A percentile compares a stretch with the other conserved stretches of the same genome.
Evolutionary conservation across 208 protist species (phyloP).

Genomic region (Crithidia thermophila): DNA sequence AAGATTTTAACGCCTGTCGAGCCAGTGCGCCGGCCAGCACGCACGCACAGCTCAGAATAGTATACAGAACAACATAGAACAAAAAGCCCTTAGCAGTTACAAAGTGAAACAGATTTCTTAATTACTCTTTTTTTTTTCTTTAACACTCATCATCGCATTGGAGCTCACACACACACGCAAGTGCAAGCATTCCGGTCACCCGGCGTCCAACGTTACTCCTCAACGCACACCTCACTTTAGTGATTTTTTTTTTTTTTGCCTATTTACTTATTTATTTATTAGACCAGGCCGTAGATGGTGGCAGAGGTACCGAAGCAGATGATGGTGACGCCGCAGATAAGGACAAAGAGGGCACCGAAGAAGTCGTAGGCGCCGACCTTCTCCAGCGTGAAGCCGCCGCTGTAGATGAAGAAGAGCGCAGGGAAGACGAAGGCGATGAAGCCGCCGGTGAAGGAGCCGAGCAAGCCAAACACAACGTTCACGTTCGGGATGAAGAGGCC

Average conservation of each 20-base stretch:
- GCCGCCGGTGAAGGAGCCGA: constrained; percentile 60
- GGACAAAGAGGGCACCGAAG: constrained; percentile 39
- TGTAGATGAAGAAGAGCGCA: constrained; percentile 73
- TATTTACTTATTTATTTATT: constrained; percentile 3
- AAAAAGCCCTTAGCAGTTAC: too few species aligned
- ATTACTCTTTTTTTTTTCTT: too few species aligned
- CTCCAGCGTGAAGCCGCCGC: constrained; percentile 40
- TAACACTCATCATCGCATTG: too few species aligned
- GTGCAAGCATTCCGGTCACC: not conserved
- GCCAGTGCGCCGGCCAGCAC: too few species aligned
- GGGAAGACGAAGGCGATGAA: constrained; percentile 84
- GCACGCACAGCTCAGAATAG: too few species aligned
- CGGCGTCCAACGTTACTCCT: not conserved
- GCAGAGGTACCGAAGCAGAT: constrained; percentile 66
- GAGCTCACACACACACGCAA: not conserved
- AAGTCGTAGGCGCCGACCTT: constrained; percentile 48
- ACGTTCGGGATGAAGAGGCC: constrained; percentile 80
- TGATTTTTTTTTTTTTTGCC: not conserved
- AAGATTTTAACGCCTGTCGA: too few species aligned
- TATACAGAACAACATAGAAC: too few species aligned
- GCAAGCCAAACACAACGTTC: constrained; percentile 70
- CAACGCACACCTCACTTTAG: not conserved
- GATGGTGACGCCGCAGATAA: constrained; percentile 49
- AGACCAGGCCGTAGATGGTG: constrained; percentile 56
- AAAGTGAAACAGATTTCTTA: too few species aligned